These are phyloP conservation scores for Trypanosoma platydactyli DNA, from an alignment of 208 protist genomes.

Conservation along the genomic window DNA sequence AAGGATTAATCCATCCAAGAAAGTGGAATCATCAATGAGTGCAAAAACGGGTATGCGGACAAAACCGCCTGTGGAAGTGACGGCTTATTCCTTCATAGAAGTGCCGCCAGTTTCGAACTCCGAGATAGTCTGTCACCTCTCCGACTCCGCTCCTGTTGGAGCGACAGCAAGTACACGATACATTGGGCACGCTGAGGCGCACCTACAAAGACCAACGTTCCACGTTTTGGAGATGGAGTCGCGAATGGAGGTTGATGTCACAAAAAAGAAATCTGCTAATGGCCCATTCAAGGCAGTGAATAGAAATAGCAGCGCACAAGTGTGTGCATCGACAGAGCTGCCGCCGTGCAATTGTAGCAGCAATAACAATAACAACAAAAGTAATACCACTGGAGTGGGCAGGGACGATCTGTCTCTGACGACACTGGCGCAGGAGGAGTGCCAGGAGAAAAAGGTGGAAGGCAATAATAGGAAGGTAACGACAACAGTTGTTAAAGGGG, in stretches of 20 bases:
- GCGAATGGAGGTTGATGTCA: no score
- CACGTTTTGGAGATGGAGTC: slow-evolving; percentile 4
- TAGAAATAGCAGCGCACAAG: neutral
- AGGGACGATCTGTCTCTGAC: neutral
- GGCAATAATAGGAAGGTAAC: neutral
- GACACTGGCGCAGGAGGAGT: no score
- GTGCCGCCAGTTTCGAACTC: neutral
- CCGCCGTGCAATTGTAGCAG: neutral
- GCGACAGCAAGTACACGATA: slow-evolving; percentile 18
- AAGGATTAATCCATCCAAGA: no score
- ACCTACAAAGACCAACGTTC: slow-evolving; percentile 5
- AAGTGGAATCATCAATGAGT: neutral
- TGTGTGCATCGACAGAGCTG: neutral
- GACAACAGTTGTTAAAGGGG: neutral
- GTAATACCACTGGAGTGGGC: slow-evolving; percentile 24
- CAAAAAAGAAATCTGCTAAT: neutral
- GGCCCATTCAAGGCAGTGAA: neutral
- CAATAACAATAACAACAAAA: neutral
- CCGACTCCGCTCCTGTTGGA: slow-evolving; percentile 12
- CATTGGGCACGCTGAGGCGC: slow-evolving; percentile 11
- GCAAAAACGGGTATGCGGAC: neutral
- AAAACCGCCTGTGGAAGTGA: neutral
- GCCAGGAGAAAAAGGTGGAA: neutral
- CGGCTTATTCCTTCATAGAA: neutral
- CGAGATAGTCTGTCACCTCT: neutral